Evolutionary conservation across 2,329 filamentous ascomycete species (phyloP).

Genomic region (Fusarium newnesense): DNA sequence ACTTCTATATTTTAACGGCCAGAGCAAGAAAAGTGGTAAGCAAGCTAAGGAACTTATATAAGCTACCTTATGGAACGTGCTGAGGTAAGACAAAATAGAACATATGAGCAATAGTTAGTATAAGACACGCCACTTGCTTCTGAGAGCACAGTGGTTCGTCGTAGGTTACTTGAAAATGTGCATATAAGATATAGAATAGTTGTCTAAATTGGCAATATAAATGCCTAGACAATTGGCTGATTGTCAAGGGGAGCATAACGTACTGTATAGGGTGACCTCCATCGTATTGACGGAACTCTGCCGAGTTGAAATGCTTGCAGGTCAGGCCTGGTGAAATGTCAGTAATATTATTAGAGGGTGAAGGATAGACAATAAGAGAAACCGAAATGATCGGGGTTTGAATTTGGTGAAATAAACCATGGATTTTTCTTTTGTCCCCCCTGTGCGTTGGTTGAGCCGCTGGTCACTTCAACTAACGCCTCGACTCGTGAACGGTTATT

Average conservation of each 20-base stretch:
- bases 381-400: background rate
- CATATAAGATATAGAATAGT: slow-evolving; percentile 50
- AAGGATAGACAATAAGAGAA: too few species aligned
- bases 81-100: background rate
- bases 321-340: background rate
- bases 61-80: background rate
- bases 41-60: slow-evolving; percentile 50
- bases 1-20: slow-evolving; percentile 65
- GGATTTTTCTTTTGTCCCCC: background rate
- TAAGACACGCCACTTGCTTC: slow-evolving; percentile 64
- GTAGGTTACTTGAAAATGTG: slow-evolving; percentile 49
- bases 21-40: slow-evolving; percentile 61
- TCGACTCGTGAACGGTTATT: background rate
- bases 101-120: slow-evolving; percentile 62
- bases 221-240: background rate
- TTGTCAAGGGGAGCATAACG: background rate
- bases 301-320: background rate
- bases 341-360: background rate
- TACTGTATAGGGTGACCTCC: slow-evolving; percentile 3
- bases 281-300: background rate
- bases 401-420: background rate
- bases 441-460: background rate
- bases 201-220: slow-evolving; percentile 47
- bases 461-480: background rate
- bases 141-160: slow-evolving; percentile 59